Conservation (phyloP, 75 land plant genomes). For the Cryptomeria japonica region DNA sequence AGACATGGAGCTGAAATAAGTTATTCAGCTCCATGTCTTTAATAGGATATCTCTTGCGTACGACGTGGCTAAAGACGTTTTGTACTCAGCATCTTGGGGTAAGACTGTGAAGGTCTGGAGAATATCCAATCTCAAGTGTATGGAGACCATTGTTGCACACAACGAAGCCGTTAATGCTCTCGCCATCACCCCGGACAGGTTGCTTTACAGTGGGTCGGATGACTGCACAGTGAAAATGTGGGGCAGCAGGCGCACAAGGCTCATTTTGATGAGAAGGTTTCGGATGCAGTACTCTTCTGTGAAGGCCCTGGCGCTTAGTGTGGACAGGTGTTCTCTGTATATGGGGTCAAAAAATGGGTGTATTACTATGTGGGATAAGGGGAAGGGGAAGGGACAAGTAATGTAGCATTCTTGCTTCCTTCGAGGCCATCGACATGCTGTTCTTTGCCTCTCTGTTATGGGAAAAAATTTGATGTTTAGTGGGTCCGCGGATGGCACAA, state of each 20-base stretch:
- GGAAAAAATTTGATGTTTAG: constrained; percentile 50
- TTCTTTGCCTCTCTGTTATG: constrained; percentile 61
- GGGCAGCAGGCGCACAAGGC: constrained; percentile 28
- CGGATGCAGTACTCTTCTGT: constrained; percentile 50
- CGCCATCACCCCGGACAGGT: constrained; percentile 39
- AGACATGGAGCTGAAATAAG: no score
- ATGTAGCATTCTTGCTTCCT: constrained; percentile 43
- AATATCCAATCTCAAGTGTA: constrained; percentile 64
- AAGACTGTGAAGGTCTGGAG: constrained; percentile 87
- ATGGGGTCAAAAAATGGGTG: constrained; percentile 66
- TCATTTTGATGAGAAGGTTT: constrained; percentile 41
- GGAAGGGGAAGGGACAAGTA: constrained; percentile 7
- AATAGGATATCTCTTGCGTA: constrained; percentile 60
- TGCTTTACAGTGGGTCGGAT: constrained; percentile 78
- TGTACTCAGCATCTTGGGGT: constrained; percentile 91
- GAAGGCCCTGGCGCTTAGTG: constrained; percentile 57
- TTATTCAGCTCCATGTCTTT: no score
- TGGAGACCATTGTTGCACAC: constrained; percentile 79
- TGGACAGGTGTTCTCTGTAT: constrained; percentile 38
- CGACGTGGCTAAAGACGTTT: constrained; percentile 33
- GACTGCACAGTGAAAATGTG: constrained; percentile 83
- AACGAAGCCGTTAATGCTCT: constrained; percentile 83
- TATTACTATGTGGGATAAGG: constrained; percentile 54
- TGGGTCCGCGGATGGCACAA: constrained; percentile 76
- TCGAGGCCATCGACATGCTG: constrained; percentile 62